A percentile compares a stretch with the other conserved stretches of the same genome.
phyloP scores from a whole-genome alignment of 73 alveolate species.

The Tetrahymena borealis region DNA sequence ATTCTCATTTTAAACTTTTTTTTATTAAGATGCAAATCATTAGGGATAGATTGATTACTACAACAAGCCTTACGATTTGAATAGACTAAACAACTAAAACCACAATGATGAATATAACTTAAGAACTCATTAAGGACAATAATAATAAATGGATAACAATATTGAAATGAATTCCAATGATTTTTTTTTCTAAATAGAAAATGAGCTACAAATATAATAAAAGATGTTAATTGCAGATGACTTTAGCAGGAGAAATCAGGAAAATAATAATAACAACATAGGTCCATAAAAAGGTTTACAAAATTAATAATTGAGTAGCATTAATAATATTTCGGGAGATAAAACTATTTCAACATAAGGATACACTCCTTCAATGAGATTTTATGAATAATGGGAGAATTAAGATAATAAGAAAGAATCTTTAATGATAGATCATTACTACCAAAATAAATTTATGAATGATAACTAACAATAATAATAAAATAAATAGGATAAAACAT shows the following conservation, averaged over 20 bases:
- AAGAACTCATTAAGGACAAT: background rate
- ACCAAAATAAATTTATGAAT: background rate
- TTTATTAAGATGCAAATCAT: no score
- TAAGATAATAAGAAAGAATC: background rate
- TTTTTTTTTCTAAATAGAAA: background rate
- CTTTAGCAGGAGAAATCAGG: background rate
- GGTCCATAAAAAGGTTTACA: background rate
- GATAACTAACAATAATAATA: background rate
- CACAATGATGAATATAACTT: no score
- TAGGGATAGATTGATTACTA: no score
- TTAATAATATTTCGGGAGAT: background rate
- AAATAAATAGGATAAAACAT: background rate
- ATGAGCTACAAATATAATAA: background rate
- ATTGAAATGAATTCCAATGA: background rate
- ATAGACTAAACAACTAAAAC: no score
- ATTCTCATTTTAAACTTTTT: no score
- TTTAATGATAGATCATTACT: background rate
- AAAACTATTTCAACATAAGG: background rate
- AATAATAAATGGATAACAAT: background rate
- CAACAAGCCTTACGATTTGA: no score
- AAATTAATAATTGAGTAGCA: background rate
- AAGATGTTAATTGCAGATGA: background rate
- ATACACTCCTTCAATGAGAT: background rate
- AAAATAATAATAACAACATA: no score
- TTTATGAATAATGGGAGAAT: background rate